These are phyloP conservation scores for Schizophyllum commune DNA, from an alignment of 1,284 basidiomycete genomes.

Conservation along the genomic window DNA sequence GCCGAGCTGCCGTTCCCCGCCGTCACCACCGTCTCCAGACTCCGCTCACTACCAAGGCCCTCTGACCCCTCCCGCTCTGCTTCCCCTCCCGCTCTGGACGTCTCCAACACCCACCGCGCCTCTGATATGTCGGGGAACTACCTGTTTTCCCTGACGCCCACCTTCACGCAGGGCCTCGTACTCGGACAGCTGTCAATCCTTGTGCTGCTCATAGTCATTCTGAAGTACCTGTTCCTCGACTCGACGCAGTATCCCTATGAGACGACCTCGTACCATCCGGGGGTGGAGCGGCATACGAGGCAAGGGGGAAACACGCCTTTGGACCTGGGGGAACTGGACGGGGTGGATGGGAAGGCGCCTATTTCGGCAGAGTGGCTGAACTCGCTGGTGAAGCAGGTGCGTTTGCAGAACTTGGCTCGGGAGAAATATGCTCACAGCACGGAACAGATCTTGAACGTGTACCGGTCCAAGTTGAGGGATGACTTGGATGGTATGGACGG, in stretches of 20 bases:
- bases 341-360: conserved; percentile 10
- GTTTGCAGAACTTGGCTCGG: conserved; percentile 10
- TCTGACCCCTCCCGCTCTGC: not conserved
- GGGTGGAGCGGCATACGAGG: conserved; percentile 15
- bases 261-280: conserved; percentile 48
- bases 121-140: conserved; percentile 49
- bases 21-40: not conserved
- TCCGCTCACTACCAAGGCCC: not conserved
- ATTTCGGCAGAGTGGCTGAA: conserved; percentile 71
- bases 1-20: too few species aligned
- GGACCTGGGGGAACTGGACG: not conserved
- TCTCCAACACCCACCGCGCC: not conserved
- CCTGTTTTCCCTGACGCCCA: conserved; percentile 67
- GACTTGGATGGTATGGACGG: conserved; percentile 56
- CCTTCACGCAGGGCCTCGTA: conserved; percentile 78
- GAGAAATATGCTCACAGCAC: conserved; percentile 1
- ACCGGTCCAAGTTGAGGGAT: conserved; percentile 62
- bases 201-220: conserved; percentile 56
- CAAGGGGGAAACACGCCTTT: not conserved
- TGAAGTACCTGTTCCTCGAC: conserved; percentile 79
- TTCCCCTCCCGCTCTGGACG: not conserved
- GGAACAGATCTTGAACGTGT: conserved; percentile 56
- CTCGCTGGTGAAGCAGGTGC: conserved; percentile 56
- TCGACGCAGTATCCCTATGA: conserved; percentile 48
- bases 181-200: conserved; percentile 76